These are phyloP conservation scores for Bretziella fagacearum DNA, from an alignment of 2,329 filamentous ascomycete species.

Conservation along the genomic window DNA sequence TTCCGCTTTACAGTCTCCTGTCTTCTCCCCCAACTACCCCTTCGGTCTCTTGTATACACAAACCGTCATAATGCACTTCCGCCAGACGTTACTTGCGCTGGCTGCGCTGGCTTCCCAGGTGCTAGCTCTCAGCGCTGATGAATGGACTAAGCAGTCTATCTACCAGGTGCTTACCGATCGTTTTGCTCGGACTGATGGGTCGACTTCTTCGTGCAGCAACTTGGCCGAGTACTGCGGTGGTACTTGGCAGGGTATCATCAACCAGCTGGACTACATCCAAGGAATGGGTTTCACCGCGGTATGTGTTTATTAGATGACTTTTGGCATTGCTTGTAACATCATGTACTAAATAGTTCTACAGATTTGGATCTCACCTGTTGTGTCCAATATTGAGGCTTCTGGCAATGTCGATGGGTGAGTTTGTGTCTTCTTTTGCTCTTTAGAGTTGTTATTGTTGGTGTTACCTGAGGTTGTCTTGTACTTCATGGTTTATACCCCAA, in stretches of 20 bases:
- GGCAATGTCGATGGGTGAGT: conserved; percentile 18
- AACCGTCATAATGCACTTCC: conserved; percentile 4
- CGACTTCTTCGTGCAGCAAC: conserved; percentile 21
- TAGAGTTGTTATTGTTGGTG: no score
- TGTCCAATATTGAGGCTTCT: conserved; percentile 23
- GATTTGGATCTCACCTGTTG: conserved; percentile 29
- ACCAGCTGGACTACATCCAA: conserved; percentile 34
- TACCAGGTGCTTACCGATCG: conserved; percentile 31
- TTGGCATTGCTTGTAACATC: not conserved
- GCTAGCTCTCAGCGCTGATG: conserved; percentile 18
- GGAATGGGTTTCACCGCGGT: conserved; percentile 27
- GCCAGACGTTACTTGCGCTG: not conserved
- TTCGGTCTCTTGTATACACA: not conserved
- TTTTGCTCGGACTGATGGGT: conserved; percentile 25
- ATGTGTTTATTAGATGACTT: not conserved
- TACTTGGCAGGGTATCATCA: conserved; percentile 31
- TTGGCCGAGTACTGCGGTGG: conserved; percentile 31
- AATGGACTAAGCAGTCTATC: conserved; percentile 27
- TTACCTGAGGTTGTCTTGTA: not conserved
- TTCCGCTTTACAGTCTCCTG: no score
- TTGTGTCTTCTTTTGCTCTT: no score
- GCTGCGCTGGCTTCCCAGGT: conserved; percentile 2
- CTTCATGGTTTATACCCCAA: not conserved
- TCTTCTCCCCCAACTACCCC: not conserved
- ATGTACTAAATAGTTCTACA: conserved; percentile 6